Base-by-base conservation (phyloP, 2,329 filamentous ascomycete genomes). In the Diaporthe citrichinensis region DNA sequence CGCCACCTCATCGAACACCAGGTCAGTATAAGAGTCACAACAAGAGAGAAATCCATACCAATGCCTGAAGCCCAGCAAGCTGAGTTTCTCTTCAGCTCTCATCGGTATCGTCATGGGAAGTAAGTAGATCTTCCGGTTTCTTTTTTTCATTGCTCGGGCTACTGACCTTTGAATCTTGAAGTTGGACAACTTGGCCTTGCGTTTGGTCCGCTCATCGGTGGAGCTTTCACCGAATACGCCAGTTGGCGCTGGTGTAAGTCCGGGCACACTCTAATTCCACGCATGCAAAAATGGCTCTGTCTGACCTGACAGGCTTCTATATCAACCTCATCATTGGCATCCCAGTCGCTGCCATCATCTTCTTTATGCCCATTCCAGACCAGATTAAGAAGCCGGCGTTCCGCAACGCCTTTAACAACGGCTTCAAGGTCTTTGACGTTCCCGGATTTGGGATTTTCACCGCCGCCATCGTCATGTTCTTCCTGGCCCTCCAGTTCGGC, bases 71-170 rank as follows among this genome's bases (percentile, higher is more conserved):
- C 9, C 14, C 53, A 55, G 53, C 23, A 55, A 55, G 28, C 53
- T 55, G 53, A 55, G 28, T 55, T 55, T 55, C 14, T 31, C 25
- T 31, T 55, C 53, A 55, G 53, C 53, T 31, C 28, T 55, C 5
- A 55, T 55, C 25, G 53, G 53, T 55, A 55, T 55, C 25, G 25
- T 55, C 28, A 55, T 55, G 53, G 53, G 53, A 12, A 55, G 53
- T 55, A 55, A 55, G 53, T 55, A 9, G 53, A 55, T 20, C 53
- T 31, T 17, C 14, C 7, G 1, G 14, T 8, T 28, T 28, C n/a
- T n/a, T n/a, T 2, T 12, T 28, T 31, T 17, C 15, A 5, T 17
- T 55, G 1, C 3, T 31, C 25, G 2, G 25, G 15, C 25, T 55
- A 25, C 53, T 55, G 53, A 55, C 25, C 17, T 17, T 55, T 31